phyloP scores from a whole-genome alignment of 2,329 filamentous ascomycete genomes.

The Fusarium sp. region DNA sequence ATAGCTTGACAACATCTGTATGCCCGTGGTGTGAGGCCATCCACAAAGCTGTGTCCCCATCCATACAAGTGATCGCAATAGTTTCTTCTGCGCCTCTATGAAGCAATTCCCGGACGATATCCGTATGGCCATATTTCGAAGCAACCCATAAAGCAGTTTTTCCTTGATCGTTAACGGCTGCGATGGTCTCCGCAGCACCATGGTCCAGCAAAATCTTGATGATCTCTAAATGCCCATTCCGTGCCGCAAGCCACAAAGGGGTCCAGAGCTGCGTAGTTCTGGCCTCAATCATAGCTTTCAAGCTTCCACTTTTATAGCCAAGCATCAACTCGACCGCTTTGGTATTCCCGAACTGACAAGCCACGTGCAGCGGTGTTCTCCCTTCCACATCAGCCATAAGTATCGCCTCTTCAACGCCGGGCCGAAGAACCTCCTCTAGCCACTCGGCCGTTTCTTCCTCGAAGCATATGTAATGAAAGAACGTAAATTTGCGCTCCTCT shows the following conservation, averaged over 20 bases:
- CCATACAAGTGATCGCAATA: rapidly evolving
- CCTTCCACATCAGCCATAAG: rapidly evolving
- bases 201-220: neutral
- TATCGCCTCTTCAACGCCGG: rapidly evolving
- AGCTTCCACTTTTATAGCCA: neutral
- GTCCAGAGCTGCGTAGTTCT: neutral
- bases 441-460: too few relatives aligned
- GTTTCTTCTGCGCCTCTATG: neutral
- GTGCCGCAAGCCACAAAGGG: neutral
- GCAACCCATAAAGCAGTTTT: neutral
- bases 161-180: rapidly evolving
- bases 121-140: neutral
- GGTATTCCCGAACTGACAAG: rapidly evolving
- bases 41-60: neutral
- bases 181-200: neutral
- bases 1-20: neutral
- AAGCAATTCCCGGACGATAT: neutral
- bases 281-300: neutral
- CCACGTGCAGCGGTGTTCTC: rapidly evolving
- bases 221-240: neutral
- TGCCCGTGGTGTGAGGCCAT: rapidly evolving
- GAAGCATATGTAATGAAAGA: rapidly evolving
- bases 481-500: rapidly evolving
- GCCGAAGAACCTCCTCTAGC: rapidly evolving
- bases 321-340: neutral